Evolutionary conservation across 768 basidiomycete species (phyloP), one percentile per base, ranked within the genome.

Genomic region (Asterophora lycoperdoides): DNA sequence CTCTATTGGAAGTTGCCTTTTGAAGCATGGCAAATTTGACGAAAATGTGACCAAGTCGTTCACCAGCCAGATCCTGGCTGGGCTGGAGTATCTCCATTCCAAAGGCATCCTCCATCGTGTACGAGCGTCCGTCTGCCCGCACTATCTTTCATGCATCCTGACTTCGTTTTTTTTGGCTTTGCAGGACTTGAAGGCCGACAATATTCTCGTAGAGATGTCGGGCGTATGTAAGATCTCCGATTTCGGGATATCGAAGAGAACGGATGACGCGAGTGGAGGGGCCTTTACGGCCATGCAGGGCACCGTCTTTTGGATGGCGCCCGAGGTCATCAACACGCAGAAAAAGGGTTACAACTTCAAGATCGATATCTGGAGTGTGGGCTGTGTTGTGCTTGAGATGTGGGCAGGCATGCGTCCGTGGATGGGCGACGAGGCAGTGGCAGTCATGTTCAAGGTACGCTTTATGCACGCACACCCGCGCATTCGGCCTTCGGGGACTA

Each of bases 291-390:
- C 90, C 17, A 93, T 99, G 92, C 89, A 93, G 64, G 96, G 96
- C 19, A 94, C 94, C 15, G 89, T 98, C 30, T 98, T 96, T 65
- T 99, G 96, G 95, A 97, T 98, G 95, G 94, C 94, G 8, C 94
- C 94, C 0, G 94, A 93, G 70, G 91, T 96, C 46, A 80, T 93
- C 51, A 85, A 92, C 53, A 84, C 88, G 30, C 81, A 87, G 64
- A 84, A 85, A 65, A 86, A 87, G 58, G 93, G 93, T 0, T 98
- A 98, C 66, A 94, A 92, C 58, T 91, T 87, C 61, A 98, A 99
- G 70, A 84, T 96, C 42, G 96, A 99, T 63, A 95, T 99, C 56
- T 99, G 96, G 96, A 93, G 92, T 65, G 80, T 98, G 4, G 96
- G 96, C 1, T 99, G 96, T 70, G 90, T 98, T n/a, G 88, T 95